Evolutionary conservation across 495 filamentous ascomycete species (phyloP).

Genomic region (Aspergillus olivimuriae): DNA sequence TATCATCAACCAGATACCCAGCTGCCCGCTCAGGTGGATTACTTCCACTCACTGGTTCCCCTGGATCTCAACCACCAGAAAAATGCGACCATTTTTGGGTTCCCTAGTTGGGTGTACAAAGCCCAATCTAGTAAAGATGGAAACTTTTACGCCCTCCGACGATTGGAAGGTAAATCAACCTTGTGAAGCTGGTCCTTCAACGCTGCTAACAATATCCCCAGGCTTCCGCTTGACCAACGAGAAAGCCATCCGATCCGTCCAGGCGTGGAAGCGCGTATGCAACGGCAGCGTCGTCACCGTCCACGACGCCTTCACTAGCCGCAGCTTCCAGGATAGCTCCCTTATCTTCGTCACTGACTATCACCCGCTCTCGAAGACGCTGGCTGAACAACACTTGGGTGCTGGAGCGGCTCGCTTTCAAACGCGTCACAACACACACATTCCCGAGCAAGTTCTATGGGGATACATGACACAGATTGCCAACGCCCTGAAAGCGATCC

Average conservation of each 20-base stretch:
- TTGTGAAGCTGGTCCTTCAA: no score
- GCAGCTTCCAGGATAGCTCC: constrained; percentile 89
- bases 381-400: constrained; percentile 76
- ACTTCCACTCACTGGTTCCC: constrained; percentile 87
- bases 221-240: constrained; percentile 81
- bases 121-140: constrained; percentile 85
- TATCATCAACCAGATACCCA: constrained; percentile 48
- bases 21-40: constrained; percentile 67
- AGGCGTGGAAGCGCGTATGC: constrained; percentile 84
- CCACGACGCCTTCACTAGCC: constrained; percentile 88
- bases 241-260: constrained; percentile 74
- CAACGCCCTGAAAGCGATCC: constrained; percentile 81
- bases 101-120: constrained; percentile 90
- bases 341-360: constrained; percentile 92
- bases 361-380: constrained; percentile 82
- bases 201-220: constrained; percentile 20
- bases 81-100: constrained; percentile 69
- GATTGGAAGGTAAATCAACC: constrained; percentile 79
- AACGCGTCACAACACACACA: constrained; percentile 38
- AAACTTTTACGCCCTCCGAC: constrained; percentile 71
- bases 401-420: constrained; percentile 47
- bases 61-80: constrained; percentile 76
- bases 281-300: constrained; percentile 80
- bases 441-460: constrained; percentile 81
- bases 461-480: constrained; percentile 87